Evolutionary conservation across 192 early-diverging fungal genomes (phyloP).

Genomic region (Coemansia sp.): DNA sequence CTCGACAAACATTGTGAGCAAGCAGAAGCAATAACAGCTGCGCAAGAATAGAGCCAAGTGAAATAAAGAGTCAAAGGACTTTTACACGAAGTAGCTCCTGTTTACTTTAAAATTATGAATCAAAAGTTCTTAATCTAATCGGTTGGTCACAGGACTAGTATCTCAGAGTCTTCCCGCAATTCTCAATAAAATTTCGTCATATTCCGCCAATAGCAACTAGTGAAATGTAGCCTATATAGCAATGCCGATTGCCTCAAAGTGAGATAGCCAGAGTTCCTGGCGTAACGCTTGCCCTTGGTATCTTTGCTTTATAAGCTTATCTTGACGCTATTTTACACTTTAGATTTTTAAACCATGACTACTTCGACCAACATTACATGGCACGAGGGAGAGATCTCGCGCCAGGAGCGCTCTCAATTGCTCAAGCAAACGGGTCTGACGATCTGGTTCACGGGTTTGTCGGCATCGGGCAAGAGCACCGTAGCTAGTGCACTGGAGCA

Average conservation of each 20-base stretch:
- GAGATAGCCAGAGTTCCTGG: neutral
- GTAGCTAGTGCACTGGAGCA: constrained; percentile 89
- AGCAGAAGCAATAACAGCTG: constrained; percentile 3
- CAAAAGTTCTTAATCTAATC: neutral
- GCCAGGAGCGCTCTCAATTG: constrained; percentile 70
- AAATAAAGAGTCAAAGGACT: neutral
- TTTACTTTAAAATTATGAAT: neutral
- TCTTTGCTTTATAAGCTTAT: neutral
- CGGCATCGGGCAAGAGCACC: constrained; percentile 93
- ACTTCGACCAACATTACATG: constrained; percentile 82
- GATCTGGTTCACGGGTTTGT: constrained; percentile 93
- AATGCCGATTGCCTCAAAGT: neutral
- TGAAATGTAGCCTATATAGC: neutral
- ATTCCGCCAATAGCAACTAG: constrained; percentile 17
- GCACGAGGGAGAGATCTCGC: constrained; percentile 76
- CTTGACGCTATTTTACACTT: neutral
- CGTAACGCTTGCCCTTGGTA: neutral
- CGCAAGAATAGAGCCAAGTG: neutral
- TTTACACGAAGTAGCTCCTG: neutral
- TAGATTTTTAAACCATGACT: neutral
- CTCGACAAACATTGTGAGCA: constrained; percentile 76
- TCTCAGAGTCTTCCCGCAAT: neutral
- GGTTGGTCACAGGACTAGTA: neutral
- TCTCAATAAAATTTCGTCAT: constrained; percentile 3
- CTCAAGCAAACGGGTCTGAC: constrained; percentile 73